phyloP scores from a whole-genome alignment of 2,329 filamentous ascomycete genomes.

The Trichophyton benhamiae region DNA sequence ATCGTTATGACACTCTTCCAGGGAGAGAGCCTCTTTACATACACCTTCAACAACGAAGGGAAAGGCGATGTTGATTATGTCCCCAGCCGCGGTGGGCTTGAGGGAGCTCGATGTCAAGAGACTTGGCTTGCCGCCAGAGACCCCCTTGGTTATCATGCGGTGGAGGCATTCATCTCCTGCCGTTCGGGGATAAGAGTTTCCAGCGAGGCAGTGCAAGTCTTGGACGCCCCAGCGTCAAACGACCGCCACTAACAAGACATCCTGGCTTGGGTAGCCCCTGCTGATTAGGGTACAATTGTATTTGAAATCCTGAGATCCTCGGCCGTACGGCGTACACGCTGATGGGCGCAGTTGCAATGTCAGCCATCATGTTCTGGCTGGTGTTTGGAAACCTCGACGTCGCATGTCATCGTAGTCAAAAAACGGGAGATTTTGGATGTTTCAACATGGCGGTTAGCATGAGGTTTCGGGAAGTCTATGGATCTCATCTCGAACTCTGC shows the following conservation, averaged over 20 bases:
- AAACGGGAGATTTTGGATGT: neutral
- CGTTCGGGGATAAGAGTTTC: slow-evolving; percentile 3
- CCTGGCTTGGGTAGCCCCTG: neutral
- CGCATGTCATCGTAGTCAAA: neutral
- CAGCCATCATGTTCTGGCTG: neutral
- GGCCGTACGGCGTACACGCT: neutral
- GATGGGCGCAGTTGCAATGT: neutral
- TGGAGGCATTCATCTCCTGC: slow-evolving; percentile 3
- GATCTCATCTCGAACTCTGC: neutral
- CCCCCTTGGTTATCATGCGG: neutral
- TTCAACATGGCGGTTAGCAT: neutral
- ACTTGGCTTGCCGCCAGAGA: neutral
- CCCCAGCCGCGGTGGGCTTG: neutral
- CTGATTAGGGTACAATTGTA: neutral
- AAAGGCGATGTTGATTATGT: neutral
- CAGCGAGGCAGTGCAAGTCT: slow-evolving; percentile 5
- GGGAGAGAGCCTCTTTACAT: neutral
- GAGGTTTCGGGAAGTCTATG: slow-evolving; percentile 2
- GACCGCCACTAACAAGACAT: neutral
- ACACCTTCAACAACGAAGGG: neutral
- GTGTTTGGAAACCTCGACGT: neutral
- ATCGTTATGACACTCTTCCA: neutral
- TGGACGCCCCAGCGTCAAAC: slow-evolving; percentile 2
- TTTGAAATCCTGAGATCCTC: neutral
- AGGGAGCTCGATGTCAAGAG: neutral